Base-by-base conservation (phyloP, 345 rosid genomes). In the Populus alba region DNA sequence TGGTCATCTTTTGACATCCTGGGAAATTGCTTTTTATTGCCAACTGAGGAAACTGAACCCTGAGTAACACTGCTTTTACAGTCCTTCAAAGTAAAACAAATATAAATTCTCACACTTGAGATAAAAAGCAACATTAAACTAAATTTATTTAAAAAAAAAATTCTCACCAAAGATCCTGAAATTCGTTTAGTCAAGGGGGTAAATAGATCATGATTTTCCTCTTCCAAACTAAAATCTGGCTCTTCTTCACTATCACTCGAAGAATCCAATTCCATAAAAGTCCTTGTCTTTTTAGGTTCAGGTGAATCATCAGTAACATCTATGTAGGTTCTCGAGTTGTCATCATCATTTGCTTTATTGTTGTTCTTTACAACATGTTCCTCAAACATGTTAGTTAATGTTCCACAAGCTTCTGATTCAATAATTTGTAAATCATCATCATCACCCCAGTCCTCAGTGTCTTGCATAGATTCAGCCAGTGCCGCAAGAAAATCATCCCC, bases 401-500 rank as follows among this genome's bases (percentile, higher is more conserved):
- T 79, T 73, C 98, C 97, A 75, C 92, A 93, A 73, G 92, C 92
- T 80, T 93, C 96, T 2, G 92, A 83, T 79, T 95, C 97, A 29
- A 86, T 38, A 35, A 87, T 88, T 71, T 86, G 90, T 43, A 90
- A 76, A 79, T 93, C 97, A 88, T 91, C 97, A 88, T 91, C 97
- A 88, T 89, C 97, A 45, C 70, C 85, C 98, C 99, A 95, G 66
- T 95, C 98, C 93, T 95, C 97, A 2, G 71, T 74, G 66, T 89
- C 94, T 78, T 82, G 83, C 87, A 91, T 86, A 15, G 85, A 87
- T 85, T 91, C 98, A 73, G 97, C 99, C 65, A 95, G 78, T 59
- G 92, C 88, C 17, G 89, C 92, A 16, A 95, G 83, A 86, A 93
- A 93, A 83, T 95, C 97, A 79, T 95, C 94, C 17, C 96, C 99